Percentiles rank a stretch among this genome's conserved stretches.
Conservation (phyloP, 768 basidiomycete genomes). For the Royoungia palumana region DNA sequence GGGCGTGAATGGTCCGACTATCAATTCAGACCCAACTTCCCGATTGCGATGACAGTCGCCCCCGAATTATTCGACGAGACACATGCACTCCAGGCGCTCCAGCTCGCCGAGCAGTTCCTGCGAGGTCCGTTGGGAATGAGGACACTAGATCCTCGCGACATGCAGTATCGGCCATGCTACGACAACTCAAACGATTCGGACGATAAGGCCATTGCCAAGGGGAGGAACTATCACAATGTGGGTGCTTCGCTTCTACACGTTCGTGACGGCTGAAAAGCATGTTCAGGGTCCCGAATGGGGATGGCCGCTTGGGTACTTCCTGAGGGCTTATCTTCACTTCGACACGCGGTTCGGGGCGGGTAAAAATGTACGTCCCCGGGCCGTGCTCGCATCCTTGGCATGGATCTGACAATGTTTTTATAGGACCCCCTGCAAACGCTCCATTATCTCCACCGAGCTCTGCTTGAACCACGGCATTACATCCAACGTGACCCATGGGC, state of each 20-base stretch:
- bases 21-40: slow-evolving; percentile 90
- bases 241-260: slow-evolving; percentile 16
- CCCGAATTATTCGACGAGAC: slow-evolving; percentile 87
- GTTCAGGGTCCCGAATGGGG: slow-evolving; percentile 88
- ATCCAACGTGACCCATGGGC: slow-evolving; percentile 85
- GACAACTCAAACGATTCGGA: slow-evolving; percentile 90
- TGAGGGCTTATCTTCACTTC: slow-evolving; percentile 90
- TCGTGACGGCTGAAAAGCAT: slow-evolving; percentile 12
- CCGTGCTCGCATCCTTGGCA: not conserved
- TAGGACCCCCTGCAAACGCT: slow-evolving; percentile 71
- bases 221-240: slow-evolving; percentile 92
- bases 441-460: slow-evolving; percentile 71
- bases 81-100: slow-evolving; percentile 77
- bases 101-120: slow-evolving; percentile 75
- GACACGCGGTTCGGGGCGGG: slow-evolving; percentile 67
- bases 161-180: slow-evolving; percentile 87
- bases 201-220: slow-evolving; percentile 86
- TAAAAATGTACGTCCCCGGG: slow-evolving; percentile 50
- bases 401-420: not conserved
- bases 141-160: slow-evolving; percentile 84
- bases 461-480: slow-evolving; percentile 69
- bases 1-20: slow-evolving; percentile 97
- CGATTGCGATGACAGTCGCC: slow-evolving; percentile 95
- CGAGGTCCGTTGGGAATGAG: slow-evolving; percentile 95
- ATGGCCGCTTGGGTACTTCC: slow-evolving; percentile 94